A percentile compares a stretch with the other conserved stretches of the same genome.
Evolutionary conservation across 2,329 filamentous ascomycete species (phyloP).

Genomic region (Aurifilum marmelostoma): DNA sequence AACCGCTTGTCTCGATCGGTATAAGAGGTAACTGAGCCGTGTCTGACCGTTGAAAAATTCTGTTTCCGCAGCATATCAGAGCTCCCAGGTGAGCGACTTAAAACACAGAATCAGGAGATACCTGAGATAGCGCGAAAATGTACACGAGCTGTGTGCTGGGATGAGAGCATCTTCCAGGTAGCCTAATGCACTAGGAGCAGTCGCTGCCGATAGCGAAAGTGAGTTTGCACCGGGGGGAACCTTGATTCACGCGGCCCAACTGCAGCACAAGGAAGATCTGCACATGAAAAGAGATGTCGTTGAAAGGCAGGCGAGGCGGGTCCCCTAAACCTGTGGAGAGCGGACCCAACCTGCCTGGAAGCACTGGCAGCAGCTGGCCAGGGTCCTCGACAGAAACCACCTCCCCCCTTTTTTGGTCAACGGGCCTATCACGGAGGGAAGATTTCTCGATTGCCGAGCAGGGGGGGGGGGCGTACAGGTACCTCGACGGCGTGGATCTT

Average conservation of each 20-base stretch:
- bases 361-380: constrained; percentile 10
- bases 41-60: constrained; percentile 32
- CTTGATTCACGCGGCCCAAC: constrained; percentile 46
- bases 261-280: constrained; percentile 29
- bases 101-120: constrained; percentile 17
- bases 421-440: constrained; percentile 23
- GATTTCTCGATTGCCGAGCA: constrained; percentile 19
- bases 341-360: constrained; percentile 14
- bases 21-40: constrained; percentile 22
- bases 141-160: constrained; percentile 30
- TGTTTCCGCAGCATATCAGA: constrained; percentile 18
- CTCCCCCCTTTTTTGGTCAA: constrained; percentile 15
- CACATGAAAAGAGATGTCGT: constrained; percentile 41
- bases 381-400: constrained; percentile 21
- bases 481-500: constrained; percentile 28
- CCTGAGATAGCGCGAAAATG: constrained; percentile 11
- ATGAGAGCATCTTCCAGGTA: constrained; percentile 15
- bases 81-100: not conserved
- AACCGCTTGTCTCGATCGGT: constrained; percentile 29
- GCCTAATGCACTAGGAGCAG: constrained; percentile 12
- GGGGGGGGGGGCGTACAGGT: constrained; percentile 21
- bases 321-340: constrained; percentile 25
- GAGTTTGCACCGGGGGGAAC: constrained; percentile 37
- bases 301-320: constrained; percentile 33
- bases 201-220: constrained; percentile 34